Conservation (phyloP, 805 yeast species). For the Suhomyces canberraensis region DNA sequence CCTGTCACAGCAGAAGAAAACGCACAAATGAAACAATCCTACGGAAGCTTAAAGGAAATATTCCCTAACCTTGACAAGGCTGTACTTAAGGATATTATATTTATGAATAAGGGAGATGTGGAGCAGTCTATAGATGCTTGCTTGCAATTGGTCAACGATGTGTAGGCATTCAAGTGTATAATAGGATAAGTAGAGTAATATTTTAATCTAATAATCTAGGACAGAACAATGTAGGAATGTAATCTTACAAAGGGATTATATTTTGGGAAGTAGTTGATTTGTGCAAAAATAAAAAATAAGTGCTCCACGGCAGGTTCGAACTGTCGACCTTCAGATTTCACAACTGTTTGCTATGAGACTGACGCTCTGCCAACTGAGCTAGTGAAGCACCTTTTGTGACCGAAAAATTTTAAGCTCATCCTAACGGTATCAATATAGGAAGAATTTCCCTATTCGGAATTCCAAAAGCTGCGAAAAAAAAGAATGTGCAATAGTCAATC, state of each 20-base stretch:
- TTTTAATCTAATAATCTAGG: too few relatives aligned
- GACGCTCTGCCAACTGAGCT: slow-evolving; percentile 17
- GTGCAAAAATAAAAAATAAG: neutral
- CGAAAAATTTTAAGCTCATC: too few relatives aligned
- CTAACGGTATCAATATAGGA: neutral
- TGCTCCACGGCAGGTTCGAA: slow-evolving; percentile 42
- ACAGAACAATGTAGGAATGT: too few relatives aligned
- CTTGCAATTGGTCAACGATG: slow-evolving; percentile 27
- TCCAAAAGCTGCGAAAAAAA: too few relatives aligned
- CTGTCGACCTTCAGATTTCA: slow-evolving; percentile 38
- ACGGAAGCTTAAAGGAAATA: slow-evolving; percentile 56
- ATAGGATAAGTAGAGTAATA: too few relatives aligned
- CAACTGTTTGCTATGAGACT: slow-evolving; percentile 13
- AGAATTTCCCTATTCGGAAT: too few relatives aligned
- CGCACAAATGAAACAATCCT: slow-evolving; percentile 23
- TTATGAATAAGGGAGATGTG: slow-evolving; percentile 60
- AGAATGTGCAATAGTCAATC: too few relatives aligned
- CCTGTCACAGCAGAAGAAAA: slow-evolving; percentile 6
- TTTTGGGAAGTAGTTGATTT: too few relatives aligned
- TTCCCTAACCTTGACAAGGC: slow-evolving; percentile 73
- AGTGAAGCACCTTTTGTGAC: slow-evolving; percentile 13
- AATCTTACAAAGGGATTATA: too few relatives aligned
- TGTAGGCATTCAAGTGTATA: too few relatives aligned
- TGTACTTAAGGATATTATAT: slow-evolving; percentile 66
- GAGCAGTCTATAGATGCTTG: slow-evolving; percentile 73